Percentiles rank a stretch among this genome's conserved stretches.
These are phyloP conservation scores for Podaxis mareebaensis DNA, from an alignment of 768 basidiomycete species.

Conservation along the genomic window DNA sequence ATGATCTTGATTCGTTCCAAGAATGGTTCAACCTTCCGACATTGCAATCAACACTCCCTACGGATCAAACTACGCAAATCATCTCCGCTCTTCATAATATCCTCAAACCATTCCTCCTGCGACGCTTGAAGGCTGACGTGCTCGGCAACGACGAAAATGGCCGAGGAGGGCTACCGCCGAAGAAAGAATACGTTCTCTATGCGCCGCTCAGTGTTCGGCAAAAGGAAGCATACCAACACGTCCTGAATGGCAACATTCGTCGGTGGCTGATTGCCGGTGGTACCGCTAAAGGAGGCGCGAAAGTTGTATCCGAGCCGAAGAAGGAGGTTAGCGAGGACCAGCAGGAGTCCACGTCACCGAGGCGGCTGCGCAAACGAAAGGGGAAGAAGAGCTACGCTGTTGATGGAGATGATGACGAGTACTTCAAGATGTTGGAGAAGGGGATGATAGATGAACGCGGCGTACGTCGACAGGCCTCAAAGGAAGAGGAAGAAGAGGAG, in stretches of 20 bases:
- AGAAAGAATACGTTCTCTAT: conserved; percentile 94
- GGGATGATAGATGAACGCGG: conserved; percentile 44
- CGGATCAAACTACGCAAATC: conserved; percentile 61
- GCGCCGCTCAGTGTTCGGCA: conserved; percentile 85
- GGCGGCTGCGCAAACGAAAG: conserved; percentile 33
- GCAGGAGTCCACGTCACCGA: conserved; percentile 24
- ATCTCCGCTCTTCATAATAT: conserved; percentile 85
- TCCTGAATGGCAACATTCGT: conserved; percentile 72
- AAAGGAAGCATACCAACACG: conserved; percentile 80
- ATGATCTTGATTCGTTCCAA: conserved; percentile 87
- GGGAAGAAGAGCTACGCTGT: conserved; percentile 50
- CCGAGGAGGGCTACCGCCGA: conserved; percentile 62
- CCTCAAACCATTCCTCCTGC: conserved; percentile 91
- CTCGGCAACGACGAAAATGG: conserved; percentile 39
- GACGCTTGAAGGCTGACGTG: conserved; percentile 91
- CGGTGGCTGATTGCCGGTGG: conserved; percentile 52
- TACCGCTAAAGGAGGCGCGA: conserved; percentile 24
- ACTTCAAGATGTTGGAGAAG: conserved; percentile 60
- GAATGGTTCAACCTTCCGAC: conserved; percentile 85
- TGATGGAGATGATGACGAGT: conserved; percentile 66
- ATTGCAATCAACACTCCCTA: conserved; percentile 55
- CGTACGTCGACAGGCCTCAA: conserved; percentile 27
- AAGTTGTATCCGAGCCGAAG: conserved; percentile 13
- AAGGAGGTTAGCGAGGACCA: conserved; percentile 21
- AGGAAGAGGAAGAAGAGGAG: conserved; percentile 43